A percentile compares a stretch with the other conserved stretches of the same genome.
Conservation (phyloP, 108 stramenopile species). For the Cyclotella distinguenda region DNA sequence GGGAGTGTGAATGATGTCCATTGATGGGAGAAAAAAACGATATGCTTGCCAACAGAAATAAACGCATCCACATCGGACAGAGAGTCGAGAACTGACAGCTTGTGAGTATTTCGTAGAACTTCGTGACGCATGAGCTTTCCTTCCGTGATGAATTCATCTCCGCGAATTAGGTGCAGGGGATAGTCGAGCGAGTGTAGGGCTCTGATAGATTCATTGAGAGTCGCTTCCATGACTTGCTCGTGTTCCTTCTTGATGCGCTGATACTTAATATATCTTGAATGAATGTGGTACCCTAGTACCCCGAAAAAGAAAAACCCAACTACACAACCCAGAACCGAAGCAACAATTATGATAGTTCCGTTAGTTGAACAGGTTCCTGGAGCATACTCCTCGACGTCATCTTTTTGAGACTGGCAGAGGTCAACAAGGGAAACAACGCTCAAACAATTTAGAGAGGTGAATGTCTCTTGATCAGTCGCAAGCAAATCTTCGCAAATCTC, state of each 20-base stretch:
- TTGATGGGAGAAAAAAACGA: slow-evolving; percentile 46
- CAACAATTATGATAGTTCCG: slow-evolving; percentile 14
- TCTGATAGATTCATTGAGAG: slow-evolving; percentile 33
- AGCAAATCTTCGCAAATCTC: slow-evolving; percentile 35
- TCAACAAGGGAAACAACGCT: slow-evolving; percentile 14
- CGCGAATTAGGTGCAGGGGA: slow-evolving; percentile 42
- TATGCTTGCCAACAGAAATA: slow-evolving; percentile 34
- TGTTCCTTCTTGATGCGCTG: slow-evolving; percentile 34
- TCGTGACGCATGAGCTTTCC: slow-evolving; percentile 40
- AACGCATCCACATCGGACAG: slow-evolving; percentile 44
- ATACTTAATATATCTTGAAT: slow-evolving; percentile 22
- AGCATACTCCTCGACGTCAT: slow-evolving; percentile 32
- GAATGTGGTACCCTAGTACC: slow-evolving; percentile 7
- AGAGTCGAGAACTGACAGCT: slow-evolving; percentile 44
- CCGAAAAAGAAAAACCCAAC: slow-evolving; percentile 16
- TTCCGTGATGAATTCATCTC: slow-evolving; percentile 35
- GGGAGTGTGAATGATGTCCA: slow-evolving; percentile 38
- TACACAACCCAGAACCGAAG: slow-evolving; percentile 19
- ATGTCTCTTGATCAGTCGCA: slow-evolving; percentile 1
- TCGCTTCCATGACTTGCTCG: slow-evolving; percentile 44
- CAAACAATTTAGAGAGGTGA: slow-evolving; percentile 19
- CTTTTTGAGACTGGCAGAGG: slow-evolving; percentile 33
- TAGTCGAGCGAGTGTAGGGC: slow-evolving; percentile 40
- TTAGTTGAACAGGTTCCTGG: slow-evolving; percentile 28
- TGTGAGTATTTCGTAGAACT: slow-evolving; percentile 37